Evolutionary conservation across 208 protist species (phyloP), one percentile per base, ranked within the genome.

Genomic region (Acanthamoeba castellanii): DNA sequence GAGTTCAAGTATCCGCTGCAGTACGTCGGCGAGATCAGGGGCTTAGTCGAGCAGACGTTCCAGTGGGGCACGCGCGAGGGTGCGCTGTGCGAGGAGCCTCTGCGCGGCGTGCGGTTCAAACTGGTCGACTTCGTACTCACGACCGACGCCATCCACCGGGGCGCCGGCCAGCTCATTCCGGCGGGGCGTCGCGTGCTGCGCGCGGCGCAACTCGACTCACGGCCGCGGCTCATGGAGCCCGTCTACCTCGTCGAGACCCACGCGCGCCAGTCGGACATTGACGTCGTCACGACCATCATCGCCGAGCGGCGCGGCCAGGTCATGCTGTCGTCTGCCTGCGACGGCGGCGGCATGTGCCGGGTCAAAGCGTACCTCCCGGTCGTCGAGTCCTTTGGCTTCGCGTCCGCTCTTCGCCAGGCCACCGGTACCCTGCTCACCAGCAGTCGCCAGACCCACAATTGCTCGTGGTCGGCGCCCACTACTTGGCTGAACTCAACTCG

Each of bases 21-120:
- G 98, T 99, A 99, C 97, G 97, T 99, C 95, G 97, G 98, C 93
- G 99, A 99, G 97, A 99, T 99, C 97, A 99, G 99, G 97, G 99
- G 99, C 94, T 99, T 98, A 8, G 96, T 99, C 84, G 97, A 99
- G 32, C 95, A 97, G 72, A 99, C 98, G 78, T 99, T 99, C 98
- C 96, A 99, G 96, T 98, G 98, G 97, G 99, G 98, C 37, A 98
- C 98, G 92, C 97, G 98, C 91, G 98, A 99, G 96, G 99, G 99
- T 97, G 98, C 99, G 34, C 91, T 99, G 27, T 99, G 98, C 97
- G 98, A 98, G 57, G 99, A 99, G 97, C 98, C 99, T 94, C 97
- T 99, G 96, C 98, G 99, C 97, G 99, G 99, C 95, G 97, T 99
- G 81, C 96, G 98, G 88, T 99, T 99, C 97, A 98, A 99, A 97